Evolutionary conservation across 2,329 filamentous ascomycete genomes (phyloP), one percentile per base, ranked within the genome.

Genomic region (Phialocephala subalpina): DNA sequence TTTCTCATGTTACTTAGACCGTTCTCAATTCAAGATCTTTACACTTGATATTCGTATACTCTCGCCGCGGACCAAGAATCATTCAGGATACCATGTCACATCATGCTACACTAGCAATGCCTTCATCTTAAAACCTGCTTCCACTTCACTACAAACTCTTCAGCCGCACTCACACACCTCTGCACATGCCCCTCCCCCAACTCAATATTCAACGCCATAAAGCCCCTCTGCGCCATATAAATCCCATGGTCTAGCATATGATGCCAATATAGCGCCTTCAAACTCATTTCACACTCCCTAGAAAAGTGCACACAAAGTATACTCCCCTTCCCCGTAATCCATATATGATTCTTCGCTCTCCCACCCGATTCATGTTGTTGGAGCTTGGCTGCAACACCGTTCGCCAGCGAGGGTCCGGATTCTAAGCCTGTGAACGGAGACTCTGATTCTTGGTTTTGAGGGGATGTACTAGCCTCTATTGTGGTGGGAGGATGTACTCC

Each of bases 151-250:
- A 53, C 49, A 14, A 69, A 69, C 35, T 53, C 36, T 36, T 60
- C 57, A 1, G 52, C 47, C 4, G 60, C 62, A 25, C 49, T 42
- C 16, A 67, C 61, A 58, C 67, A 70, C 16, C 52, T 66, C 18
- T 62, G 60, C 8, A 70, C 52, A 65, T 72, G 58, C 12, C 61
- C 59, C n/a, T 65, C 62, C 14, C 47, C 62, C 11, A 69, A 38
- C 59, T 71, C 65, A 11, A 74, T 60, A 62, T 70, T 72, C 27
- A 73, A 55, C 9, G 63, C 66, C n/a, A 73, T 58, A 53, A 73
- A 74, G 3, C 72, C 73, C n/a, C 72, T 49, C 36, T 65, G 68
- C 2, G 70, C 68, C 36, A 73, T 55, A 42, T 71, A 73, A n/a
- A 73, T 70, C 1, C 68, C 66, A 9, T 67, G 60, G 18, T 72